Evolutionary conservation across 2,329 filamentous ascomycete genomes (phyloP), one percentile per base, ranked within the genome.

Genomic region (Corniculantispora saksenae): DNA sequence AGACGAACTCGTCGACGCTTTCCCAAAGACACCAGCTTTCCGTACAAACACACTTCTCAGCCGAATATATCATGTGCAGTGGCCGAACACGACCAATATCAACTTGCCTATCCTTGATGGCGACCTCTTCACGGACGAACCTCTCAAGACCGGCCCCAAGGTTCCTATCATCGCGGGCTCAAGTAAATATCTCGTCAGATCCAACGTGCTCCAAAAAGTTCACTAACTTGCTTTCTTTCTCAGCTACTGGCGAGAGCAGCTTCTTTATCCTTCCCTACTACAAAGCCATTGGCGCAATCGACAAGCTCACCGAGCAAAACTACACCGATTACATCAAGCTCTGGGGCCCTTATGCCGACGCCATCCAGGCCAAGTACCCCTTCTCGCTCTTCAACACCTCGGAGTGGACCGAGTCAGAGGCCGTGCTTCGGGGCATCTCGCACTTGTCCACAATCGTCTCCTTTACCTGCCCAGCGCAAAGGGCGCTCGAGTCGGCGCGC

Each of bases 401-500:
- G 13, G 40, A 47, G 38, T 56, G 53, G 53, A 47, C 56, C 40
- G 43, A 47, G 23, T 47, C 38, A 4, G 56, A 59, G 23, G 43
- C 56, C 21, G 56, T 32, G 32, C 5, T 59, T 23, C 38, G 56
- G 17, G 56, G 21, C 23, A 59, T 59, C 7, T 4, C 23, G 25
- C 56, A 59, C 40, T 3, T 59, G 3, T 12, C 38, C n/a, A 59
- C 56, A 3, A 45, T 17, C 21, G 43, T 47, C 17, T 19, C 38
- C 23, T 59, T 47, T 10, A 59, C 56, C 7, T 59, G 56, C 40
- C 56, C 29, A 2, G 19, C 38, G 38, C 67, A 66, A 59, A 63
- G 63, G 60, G 59, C 51, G 1, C 66, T 71, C 43, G 64, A 66
- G 9, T 60, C 67, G 13, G 65, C 68, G 13, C 19, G 55, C 17